Evolutionary conservation across 345 rosid species (phyloP).

Genomic region (Pseudoturritis turrita): DNA sequence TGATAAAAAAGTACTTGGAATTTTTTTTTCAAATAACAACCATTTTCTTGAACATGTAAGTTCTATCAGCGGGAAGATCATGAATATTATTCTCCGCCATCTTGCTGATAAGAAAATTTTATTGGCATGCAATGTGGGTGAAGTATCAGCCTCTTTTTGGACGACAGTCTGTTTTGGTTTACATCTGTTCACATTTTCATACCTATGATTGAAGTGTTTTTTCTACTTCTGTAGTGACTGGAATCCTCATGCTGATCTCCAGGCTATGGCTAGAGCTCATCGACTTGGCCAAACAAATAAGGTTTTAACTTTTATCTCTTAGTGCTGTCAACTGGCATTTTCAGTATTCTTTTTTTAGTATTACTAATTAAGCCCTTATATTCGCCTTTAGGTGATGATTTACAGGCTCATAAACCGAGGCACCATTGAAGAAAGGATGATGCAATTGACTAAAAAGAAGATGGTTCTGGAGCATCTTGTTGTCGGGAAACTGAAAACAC

Average conservation of each 20-base stretch:
- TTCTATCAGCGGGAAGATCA: not conserved
- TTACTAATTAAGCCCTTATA: conserved; percentile 18
- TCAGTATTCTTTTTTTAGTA: not conserved
- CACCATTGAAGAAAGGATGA: conserved; percentile 97
- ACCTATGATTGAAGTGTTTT: not conserved
- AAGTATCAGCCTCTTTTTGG: not conserved
- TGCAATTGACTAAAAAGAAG: conserved; percentile 98
- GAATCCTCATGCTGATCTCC: conserved; percentile 99
- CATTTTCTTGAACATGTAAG: not conserved
- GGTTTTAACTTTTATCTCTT: conserved; percentile 39
- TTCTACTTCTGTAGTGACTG: conserved; percentile 70
- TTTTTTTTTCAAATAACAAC: not conserved
- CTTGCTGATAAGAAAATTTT: not conserved
- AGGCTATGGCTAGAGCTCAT: conserved; percentile 99
- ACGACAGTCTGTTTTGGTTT: conserved; percentile 11
- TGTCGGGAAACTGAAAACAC: conserved; percentile 95
- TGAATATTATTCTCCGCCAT: not conserved
- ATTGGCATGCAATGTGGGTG: conserved; percentile 3
- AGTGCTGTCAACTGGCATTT: not conserved
- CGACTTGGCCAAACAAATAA: conserved; percentile 98
- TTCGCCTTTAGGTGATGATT: conserved; percentile 76
- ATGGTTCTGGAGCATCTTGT: conserved; percentile 99
- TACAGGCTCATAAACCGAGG: conserved; percentile 88
- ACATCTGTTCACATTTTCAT: conserved; percentile 1
- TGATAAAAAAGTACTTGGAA: not conserved